Conservation (phyloP, 805 yeast genomes). For the Barnettozyma botsteinii region DNA sequence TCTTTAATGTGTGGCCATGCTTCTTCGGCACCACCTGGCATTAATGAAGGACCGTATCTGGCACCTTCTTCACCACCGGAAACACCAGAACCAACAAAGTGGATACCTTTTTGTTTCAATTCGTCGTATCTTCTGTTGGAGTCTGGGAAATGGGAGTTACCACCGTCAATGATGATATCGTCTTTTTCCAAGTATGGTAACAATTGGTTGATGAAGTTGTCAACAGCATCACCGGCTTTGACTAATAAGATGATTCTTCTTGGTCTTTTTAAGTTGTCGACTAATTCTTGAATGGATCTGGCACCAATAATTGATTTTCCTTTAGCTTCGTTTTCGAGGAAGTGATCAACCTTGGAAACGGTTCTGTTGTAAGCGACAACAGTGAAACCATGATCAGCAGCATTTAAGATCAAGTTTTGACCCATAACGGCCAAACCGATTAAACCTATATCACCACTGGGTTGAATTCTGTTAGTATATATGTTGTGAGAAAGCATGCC, state of each 20-base stretch:
- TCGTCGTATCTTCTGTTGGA: slow-evolving; percentile 94
- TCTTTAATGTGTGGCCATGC: slow-evolving; percentile 99
- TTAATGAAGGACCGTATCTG: slow-evolving; percentile 96
- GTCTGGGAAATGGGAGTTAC: slow-evolving; percentile 99
- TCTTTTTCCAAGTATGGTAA: slow-evolving; percentile 91
- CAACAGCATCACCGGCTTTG: slow-evolving; percentile 96
- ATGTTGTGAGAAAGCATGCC: not conserved
- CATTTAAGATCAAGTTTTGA: slow-evolving; percentile 93
- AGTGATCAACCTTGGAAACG: slow-evolving; percentile 89
- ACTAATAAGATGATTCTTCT: slow-evolving; percentile 91
- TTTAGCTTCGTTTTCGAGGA: slow-evolving; percentile 91
- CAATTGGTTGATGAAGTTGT: slow-evolving; percentile 80
- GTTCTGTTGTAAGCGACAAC: slow-evolving; percentile 99
- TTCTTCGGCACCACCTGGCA: slow-evolving; percentile 98
- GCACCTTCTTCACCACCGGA: slow-evolving; percentile 99
- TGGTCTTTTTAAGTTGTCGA: slow-evolving; percentile 89
- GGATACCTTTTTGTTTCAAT: slow-evolving; percentile 78
- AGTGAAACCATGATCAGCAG: slow-evolving; percentile 98
- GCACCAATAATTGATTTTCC: slow-evolving; percentile 96
- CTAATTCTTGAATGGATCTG: slow-evolving; percentile 82
- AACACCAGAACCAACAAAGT: slow-evolving; percentile 97
- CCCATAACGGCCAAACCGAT: slow-evolving; percentile 99
- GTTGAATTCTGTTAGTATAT: slow-evolving; percentile 15
- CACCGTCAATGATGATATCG: slow-evolving; percentile 98
- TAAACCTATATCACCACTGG: slow-evolving; percentile 92